Percentiles rank a stretch among this genome's conserved stretches.
Evolutionary conservation across 2,329 filamentous ascomycete species (phyloP).

Genomic region (Monilinia fructigena): DNA sequence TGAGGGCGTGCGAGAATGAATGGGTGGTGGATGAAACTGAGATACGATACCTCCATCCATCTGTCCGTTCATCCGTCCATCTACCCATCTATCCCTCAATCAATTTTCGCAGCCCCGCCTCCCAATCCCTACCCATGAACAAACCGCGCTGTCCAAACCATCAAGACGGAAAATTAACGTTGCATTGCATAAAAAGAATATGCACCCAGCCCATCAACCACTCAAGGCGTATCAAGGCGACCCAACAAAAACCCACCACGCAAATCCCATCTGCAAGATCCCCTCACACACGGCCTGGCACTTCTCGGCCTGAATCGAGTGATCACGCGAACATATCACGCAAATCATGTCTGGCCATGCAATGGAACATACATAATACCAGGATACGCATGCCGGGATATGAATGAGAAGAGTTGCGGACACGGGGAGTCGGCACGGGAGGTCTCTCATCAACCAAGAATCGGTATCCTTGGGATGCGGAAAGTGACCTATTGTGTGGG

Average conservation of each 20-base stretch:
- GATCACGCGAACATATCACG: too few species aligned
- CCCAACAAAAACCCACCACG: not conserved
- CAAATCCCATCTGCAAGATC: not conserved
- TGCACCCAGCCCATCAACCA: not conserved
- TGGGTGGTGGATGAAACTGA: too few species aligned
- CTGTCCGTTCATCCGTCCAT: too few species aligned
- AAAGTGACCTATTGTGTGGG: not conserved
- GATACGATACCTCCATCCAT: too few species aligned
- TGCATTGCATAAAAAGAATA: not conserved
- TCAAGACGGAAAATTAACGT: not conserved
- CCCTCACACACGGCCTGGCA: not conserved
- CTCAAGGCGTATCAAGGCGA: not conserved
- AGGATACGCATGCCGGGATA: not conserved
- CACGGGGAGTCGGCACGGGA: too few species aligned
- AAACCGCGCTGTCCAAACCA: not conserved
- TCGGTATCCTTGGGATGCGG: too few species aligned
- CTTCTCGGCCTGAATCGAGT: not conserved
- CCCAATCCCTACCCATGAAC: not conserved
- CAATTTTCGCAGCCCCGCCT: not conserved
- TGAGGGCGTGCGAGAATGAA: too few species aligned
- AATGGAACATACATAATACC: not conserved
- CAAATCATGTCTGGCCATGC: not conserved
- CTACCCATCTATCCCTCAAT: not conserved
- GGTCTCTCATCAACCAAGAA: not conserved
- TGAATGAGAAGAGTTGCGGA: too few species aligned